Conservation (phyloP, 257 asterid genomes). For the Rhazya stricta region DNA sequence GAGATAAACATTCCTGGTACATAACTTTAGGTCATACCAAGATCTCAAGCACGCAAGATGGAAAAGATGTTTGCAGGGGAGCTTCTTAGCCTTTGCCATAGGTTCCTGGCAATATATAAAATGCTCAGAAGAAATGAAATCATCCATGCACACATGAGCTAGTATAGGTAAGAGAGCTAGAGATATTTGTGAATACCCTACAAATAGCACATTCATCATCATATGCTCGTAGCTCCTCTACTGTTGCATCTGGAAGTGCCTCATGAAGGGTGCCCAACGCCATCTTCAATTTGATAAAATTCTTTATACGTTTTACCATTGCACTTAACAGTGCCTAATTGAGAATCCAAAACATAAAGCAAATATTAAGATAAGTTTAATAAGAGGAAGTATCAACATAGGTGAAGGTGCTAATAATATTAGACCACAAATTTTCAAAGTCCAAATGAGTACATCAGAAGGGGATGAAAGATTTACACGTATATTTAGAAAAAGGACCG, state of each 20-base stretch:
- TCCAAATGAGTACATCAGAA: neutral
- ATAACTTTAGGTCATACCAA: slow-evolving; percentile 45
- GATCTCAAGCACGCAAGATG: slow-evolving; percentile 95
- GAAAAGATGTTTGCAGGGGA: slow-evolving; percentile 84
- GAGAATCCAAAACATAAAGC: slow-evolving; percentile 12
- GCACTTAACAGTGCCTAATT: slow-evolving; percentile 81
- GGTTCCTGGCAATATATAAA: slow-evolving; percentile 64
- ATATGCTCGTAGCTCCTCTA: slow-evolving; percentile 71
- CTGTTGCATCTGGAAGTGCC: slow-evolving; percentile 90
- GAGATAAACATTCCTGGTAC: neutral
- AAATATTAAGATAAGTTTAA: slow-evolving; percentile 14
- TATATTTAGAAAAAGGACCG: slow-evolving; percentile 75
- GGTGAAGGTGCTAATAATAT: slow-evolving; percentile 6
- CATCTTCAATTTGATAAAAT: slow-evolving; percentile 66
- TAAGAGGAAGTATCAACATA: slow-evolving; percentile 9
- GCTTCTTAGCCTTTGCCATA: slow-evolving; percentile 94
- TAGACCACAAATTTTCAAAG: slow-evolving; percentile 9
- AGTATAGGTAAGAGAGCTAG: slow-evolving; percentile 1
- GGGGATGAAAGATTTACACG: slow-evolving; percentile 53
- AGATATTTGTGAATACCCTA: slow-evolving; percentile 49
- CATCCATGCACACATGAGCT: neutral
- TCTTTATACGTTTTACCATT: slow-evolving; percentile 64
- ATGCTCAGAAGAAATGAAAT: slow-evolving; percentile 22
- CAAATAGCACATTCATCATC: slow-evolving; percentile 97
- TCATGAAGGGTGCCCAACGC: slow-evolving; percentile 90